These are phyloP conservation scores for Exidia glandulosa DNA, from an alignment of 768 basidiomycete species.

Conservation along the genomic window DNA sequence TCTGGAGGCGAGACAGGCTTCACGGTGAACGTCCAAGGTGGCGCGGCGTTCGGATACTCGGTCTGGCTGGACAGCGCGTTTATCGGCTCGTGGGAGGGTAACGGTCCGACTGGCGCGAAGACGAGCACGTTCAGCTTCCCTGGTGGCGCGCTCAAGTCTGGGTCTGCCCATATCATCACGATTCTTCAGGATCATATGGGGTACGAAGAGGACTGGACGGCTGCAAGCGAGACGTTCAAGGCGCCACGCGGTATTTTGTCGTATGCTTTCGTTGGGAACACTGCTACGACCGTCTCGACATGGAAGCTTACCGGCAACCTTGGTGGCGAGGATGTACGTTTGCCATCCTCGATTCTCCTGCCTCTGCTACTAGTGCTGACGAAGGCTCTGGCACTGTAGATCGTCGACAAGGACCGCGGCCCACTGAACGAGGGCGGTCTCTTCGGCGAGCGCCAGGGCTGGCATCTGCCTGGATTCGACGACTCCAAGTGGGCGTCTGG, in stretches of 20 bases:
- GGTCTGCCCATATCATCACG: conserved; percentile 63
- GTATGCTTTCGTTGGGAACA: conserved; percentile 21
- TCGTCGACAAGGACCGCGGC: conserved; percentile 60
- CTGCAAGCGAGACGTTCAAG: conserved; percentile 43
- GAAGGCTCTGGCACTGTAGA: conserved; percentile 40
- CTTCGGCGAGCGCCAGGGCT: conserved; percentile 51
- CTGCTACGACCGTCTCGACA: conserved; percentile 34
- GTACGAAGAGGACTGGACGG: conserved; percentile 11
- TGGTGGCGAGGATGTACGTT: conserved; percentile 37
- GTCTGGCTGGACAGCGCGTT: conserved; percentile 40
- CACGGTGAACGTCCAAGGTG: conserved; percentile 31
- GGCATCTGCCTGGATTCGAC: conserved; percentile 67
- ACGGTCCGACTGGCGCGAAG: not conserved
- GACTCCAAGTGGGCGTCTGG: conserved; percentile 48
- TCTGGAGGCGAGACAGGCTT: conserved; percentile 36
- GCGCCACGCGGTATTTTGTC: conserved; percentile 74
- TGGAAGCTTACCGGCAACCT: conserved; percentile 45
- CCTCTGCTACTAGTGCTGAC: too few relatives aligned
- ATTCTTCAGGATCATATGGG: conserved; percentile 59
- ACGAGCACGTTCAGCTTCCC: conserved; percentile 44
- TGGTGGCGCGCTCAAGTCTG: conserved; percentile 36
- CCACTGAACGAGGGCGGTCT: conserved; percentile 65
- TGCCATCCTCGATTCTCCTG: too few relatives aligned
- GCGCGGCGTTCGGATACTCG: conserved; percentile 37
- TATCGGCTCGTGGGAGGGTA: conserved; percentile 26